These are phyloP conservation scores for Pleodorina starrii DNA, from an alignment of 139 green algal species.

Conservation along the genomic window DNA sequence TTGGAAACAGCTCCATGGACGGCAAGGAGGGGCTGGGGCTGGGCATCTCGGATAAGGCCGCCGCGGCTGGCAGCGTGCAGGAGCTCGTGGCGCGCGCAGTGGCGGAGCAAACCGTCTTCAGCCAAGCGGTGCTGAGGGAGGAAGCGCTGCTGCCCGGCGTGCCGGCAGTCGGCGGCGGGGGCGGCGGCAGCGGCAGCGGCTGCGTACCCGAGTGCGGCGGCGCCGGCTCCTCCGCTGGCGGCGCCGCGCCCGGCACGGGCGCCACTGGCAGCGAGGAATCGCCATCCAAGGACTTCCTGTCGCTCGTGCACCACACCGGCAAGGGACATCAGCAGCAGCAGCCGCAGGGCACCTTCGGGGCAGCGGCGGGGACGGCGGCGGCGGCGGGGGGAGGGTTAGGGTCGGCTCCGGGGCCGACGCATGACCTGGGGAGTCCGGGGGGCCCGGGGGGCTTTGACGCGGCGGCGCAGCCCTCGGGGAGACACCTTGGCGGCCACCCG, in stretches of 20 bases:
- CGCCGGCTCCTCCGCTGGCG: background rate
- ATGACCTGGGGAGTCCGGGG: too few species aligned
- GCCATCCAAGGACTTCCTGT: too few species aligned
- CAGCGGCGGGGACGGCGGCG: too few species aligned
- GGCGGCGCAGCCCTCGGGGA: background rate
- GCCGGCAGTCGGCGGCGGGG: background rate
- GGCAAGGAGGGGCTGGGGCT: slow-evolving; percentile 1
- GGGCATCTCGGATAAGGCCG: background rate
- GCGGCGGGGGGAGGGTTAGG: too few species aligned
- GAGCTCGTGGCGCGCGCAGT: slow-evolving; percentile 21
- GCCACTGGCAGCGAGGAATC: too few species aligned
- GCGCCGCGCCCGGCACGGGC: too few species aligned
- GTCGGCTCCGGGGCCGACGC: too few species aligned
- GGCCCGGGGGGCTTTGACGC: slow-evolving; percentile 13
- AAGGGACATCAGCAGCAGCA: too few species aligned
- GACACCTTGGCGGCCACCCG: slow-evolving; percentile 3
- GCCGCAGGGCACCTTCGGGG: too few species aligned
- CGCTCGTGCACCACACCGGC: too few species aligned
- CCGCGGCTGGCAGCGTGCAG: background rate
- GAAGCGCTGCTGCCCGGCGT: background rate
- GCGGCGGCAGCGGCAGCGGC: background rate
- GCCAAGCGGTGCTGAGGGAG: background rate
- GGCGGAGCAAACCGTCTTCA: slow-evolving; percentile 6
- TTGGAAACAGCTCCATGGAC: background rate
- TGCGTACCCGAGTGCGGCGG: slow-evolving; percentile 35